phyloP scores from a whole-genome alignment of 2,329 filamentous ascomycete genomes.

The Beauveria pseudobassiana region DNA sequence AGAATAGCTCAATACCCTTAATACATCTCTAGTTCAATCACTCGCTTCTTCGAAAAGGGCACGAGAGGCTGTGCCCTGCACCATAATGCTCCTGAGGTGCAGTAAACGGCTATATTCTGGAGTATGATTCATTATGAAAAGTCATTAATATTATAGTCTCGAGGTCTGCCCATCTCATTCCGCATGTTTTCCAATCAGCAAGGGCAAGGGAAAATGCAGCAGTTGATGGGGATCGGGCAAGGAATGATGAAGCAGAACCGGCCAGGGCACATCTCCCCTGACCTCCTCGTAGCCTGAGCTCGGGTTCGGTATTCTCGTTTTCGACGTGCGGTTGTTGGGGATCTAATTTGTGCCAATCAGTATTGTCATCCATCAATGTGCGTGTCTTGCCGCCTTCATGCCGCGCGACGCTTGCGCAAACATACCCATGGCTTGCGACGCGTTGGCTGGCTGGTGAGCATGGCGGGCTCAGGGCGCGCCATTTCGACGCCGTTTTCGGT shows the following conservation, averaged over 20 bases:
- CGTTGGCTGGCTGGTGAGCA: constrained; percentile 2
- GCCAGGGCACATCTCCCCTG: constrained; percentile 23
- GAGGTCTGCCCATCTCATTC: too few relatives aligned
- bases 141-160: background rate
- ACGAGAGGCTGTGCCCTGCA: background rate
- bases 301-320: constrained; percentile 7
- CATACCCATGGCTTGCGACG: constrained; percentile 8
- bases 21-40: constrained; percentile 1
- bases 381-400: background rate
- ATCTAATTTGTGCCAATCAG: constrained; percentile 10
- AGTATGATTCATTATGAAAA: background rate
- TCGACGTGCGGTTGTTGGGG: constrained; percentile 16
- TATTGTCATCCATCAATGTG: background rate
- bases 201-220: constrained; percentile 23
- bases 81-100: background rate
- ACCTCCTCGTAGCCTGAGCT: constrained; percentile 21
- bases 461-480: background rate
- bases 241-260: constrained; percentile 32
- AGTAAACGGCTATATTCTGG: background rate
- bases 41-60: background rate
- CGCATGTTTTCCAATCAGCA: constrained; percentile 14
- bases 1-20: constrained; percentile 1
- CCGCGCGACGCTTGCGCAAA: background rate
- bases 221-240: constrained; percentile 29
- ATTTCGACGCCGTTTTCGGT: background rate